These are phyloP conservation scores for Edaphochlamys debaryana DNA, from an alignment of 139 green algal genomes.

Conservation along the genomic window DNA sequence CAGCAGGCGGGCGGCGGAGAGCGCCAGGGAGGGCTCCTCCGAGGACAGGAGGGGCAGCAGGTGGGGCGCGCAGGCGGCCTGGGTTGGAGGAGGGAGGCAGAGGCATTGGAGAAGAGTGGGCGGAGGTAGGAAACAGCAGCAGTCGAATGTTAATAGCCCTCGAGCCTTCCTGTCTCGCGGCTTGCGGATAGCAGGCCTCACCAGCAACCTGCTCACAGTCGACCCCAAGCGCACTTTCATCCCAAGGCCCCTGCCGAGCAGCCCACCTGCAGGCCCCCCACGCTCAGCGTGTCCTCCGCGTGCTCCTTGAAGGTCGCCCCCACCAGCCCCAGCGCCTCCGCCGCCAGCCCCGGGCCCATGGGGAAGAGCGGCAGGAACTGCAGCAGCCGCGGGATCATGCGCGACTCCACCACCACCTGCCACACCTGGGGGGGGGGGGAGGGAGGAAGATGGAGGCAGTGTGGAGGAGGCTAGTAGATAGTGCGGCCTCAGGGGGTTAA, in stretches of 20 bases:
- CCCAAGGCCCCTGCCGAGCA: too few relatives aligned
- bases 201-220: too few relatives aligned
- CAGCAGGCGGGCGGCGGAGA: neutral
- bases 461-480: neutral
- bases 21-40: neutral
- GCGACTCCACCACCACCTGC: slow-evolving; percentile 27
- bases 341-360: slow-evolving; percentile 1
- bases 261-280: slow-evolving; percentile 24
- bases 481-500: too few relatives aligned
- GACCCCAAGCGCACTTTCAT: too few relatives aligned
- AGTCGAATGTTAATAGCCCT: too few relatives aligned
- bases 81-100: neutral
- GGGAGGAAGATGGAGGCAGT: neutral
- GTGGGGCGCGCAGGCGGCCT: slow-evolving; percentile 24
- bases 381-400: slow-evolving; percentile 30
- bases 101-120: too few relatives aligned
- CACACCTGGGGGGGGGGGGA: slow-evolving; percentile 11
- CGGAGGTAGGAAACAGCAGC: too few relatives aligned
- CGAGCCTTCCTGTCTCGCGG: too few relatives aligned
- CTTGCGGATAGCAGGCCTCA: too few relatives aligned
- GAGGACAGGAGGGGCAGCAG: slow-evolving; percentile 18
- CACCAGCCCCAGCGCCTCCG: neutral
- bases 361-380: slow-evolving; percentile 22
- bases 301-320: neutral
- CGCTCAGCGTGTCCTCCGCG: neutral